Evolutionary conservation across 1,284 basidiomycete species (phyloP).

Genomic region (Takashimella tepidaria): DNA sequence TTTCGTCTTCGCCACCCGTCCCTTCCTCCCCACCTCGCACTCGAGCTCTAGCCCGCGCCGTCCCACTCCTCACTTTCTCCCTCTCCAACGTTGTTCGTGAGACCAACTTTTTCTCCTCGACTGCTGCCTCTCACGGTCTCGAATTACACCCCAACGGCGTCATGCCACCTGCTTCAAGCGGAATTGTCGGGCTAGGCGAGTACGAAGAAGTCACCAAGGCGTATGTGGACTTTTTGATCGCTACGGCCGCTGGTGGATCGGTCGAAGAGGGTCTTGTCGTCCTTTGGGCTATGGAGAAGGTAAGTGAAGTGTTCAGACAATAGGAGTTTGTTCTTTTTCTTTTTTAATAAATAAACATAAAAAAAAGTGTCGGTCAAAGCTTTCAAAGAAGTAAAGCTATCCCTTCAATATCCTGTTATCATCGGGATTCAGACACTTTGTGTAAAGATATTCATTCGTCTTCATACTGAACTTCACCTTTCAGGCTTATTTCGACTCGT

Average conservation of each 20-base stretch:
- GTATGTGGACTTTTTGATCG: constrained; percentile 65
- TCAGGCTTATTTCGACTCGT: constrained; percentile 59
- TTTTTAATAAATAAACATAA: too few relatives aligned
- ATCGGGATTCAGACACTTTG: too few relatives aligned
- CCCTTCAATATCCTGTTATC: too few relatives aligned
- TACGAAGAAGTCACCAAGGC: constrained; percentile 57
- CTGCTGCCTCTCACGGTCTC: constrained; percentile 48
- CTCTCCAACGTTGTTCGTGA: constrained; percentile 59
- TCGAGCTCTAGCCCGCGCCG: constrained; percentile 6
- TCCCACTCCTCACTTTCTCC: constrained; percentile 51
- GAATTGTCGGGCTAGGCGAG: constrained; percentile 50
- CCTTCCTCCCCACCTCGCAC: constrained; percentile 1
- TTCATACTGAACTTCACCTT: too few relatives aligned
- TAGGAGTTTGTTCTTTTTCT: constrained; percentile 8
- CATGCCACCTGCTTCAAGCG: not conserved
- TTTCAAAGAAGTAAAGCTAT: too few relatives aligned
- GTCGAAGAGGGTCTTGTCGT: constrained; percentile 64
- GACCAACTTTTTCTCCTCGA: constrained; percentile 58
- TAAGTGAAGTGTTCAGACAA: constrained; percentile 28
- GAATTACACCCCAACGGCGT: constrained; percentile 2
- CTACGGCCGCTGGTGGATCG: constrained; percentile 51
- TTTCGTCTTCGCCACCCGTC: constrained; percentile 7
- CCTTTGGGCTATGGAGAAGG: constrained; percentile 72
- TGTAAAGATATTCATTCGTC: too few relatives aligned
- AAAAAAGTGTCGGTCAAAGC: too few relatives aligned